Evolutionary conservation across 257 asterid species (phyloP), one percentile per base, ranked within the genome.

Genomic region (Henckelia pumila): DNA sequence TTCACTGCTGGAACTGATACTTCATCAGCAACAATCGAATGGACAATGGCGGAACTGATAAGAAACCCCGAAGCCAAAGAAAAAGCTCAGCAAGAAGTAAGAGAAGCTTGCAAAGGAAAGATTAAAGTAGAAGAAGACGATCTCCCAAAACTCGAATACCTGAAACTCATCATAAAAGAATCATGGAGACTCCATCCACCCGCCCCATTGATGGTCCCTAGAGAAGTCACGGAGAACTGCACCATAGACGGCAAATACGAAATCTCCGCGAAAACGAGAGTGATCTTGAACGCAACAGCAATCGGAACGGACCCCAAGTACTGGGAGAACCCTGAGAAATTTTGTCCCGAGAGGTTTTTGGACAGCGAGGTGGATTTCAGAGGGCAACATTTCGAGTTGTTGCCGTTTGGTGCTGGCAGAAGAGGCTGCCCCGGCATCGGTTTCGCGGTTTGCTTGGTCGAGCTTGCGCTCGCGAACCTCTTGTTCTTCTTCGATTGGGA

Each of bases 321-420:
- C n/a, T 40, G 50, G 79, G 40, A 64, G 22, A 35, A 75, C 49
- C 79, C 79, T 1, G 19, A 32, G 22, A 25, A 57, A 0, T 66
- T 76, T 17, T 22, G 19, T 7, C 76, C 80, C 0, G 80, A 70
- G 70, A 76, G 80, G 23, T 76, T 76, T 24, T 65, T 52, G 28
- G 49, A 75, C 16, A 63, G 30, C 28, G 28, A 58, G 0, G 55
- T 49, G 2, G 75, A 76, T 29, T 76, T 64, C 8, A 32, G 16
- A 66, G 76, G 76, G 3, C 52, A 50, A 37, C 50, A 53, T 29
- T 76, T 19, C 1, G 73, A 70, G 70, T 40, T 70, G 7, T 23
- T 75, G 4, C 79, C 79, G 20, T 75, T 75, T 37, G 79, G 76
- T 7, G 73, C 57, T 4, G 76, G 76, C 3, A 61, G 73, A 35